A percentile compares a stretch with the other conserved stretches of the same genome.
phyloP scores from a whole-genome alignment of 1,284 basidiomycete species.

The Ganoderma leucocontextum region DNA sequence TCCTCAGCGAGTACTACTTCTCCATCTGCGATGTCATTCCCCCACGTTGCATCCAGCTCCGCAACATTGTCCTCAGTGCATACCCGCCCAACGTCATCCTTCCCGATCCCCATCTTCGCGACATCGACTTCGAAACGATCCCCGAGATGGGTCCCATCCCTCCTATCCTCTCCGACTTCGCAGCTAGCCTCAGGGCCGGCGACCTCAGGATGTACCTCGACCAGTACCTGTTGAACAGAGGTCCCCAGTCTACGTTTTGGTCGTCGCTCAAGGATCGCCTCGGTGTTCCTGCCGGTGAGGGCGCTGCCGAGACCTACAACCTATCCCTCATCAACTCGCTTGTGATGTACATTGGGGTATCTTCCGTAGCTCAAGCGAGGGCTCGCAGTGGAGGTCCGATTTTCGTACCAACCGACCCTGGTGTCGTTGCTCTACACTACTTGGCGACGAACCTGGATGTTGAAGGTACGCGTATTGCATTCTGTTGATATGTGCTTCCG shows the following conservation, averaged over 20 bases:
- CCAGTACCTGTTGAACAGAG: constrained; percentile 80
- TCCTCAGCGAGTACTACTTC: constrained; percentile 97
- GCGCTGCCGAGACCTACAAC: constrained; percentile 80
- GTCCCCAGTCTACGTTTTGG: constrained; percentile 70
- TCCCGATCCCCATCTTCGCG: constrained; percentile 88
- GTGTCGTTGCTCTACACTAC: constrained; percentile 84
- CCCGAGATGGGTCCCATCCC: constrained; percentile 93
- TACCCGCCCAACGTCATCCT: constrained; percentile 91
- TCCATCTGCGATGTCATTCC: constrained; percentile 95
- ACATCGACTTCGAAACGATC: constrained; percentile 73
- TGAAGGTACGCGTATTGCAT: constrained; percentile 71
- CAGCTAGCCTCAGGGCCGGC: constrained; percentile 78
- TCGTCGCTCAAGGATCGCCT: constrained; percentile 84
- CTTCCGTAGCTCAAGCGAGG: constrained; percentile 87
- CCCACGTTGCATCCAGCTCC: constrained; percentile 92
- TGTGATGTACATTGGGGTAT: constrained; percentile 94
- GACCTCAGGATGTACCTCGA: constrained; percentile 85
- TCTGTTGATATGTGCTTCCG: background rate
- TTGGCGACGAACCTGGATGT: constrained; percentile 86
- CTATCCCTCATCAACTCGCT: constrained; percentile 89
- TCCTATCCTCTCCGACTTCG: constrained; percentile 90
- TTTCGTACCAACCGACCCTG: constrained; percentile 84
- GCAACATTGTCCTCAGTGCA: constrained; percentile 96
- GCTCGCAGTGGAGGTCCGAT: constrained; percentile 80
- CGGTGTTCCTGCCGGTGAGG: constrained; percentile 61